Percentiles rank a stretch among this genome's conserved stretches.
These are phyloP conservation scores for Gaultheria prostrata DNA, from an alignment of 148 eudicot species.

Conservation along the genomic window DNA sequence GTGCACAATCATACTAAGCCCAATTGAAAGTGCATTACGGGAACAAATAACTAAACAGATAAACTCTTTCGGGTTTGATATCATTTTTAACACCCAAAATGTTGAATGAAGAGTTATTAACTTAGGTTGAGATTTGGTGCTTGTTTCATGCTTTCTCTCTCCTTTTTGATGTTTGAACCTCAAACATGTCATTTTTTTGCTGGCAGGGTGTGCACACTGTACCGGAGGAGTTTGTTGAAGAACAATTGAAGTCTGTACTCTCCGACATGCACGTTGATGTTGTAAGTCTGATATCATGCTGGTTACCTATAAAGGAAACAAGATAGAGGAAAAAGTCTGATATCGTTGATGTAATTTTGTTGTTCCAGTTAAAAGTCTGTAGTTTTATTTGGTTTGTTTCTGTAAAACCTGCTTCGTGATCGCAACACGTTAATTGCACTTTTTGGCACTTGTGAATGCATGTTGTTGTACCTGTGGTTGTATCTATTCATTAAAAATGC, in stretches of 20 bases:
- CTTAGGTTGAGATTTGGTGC: too few relatives aligned
- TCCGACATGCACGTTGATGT: conserved; percentile 88
- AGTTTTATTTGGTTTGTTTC: not conserved
- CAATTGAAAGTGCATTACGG: too few relatives aligned
- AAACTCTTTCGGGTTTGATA: too few relatives aligned
- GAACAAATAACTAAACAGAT: too few relatives aligned
- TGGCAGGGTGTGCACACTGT: conserved; percentile 65
- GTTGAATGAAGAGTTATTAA: too few relatives aligned
- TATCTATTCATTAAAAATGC: not conserved
- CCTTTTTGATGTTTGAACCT: not conserved
- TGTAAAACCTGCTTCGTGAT: not conserved
- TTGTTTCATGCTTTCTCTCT: too few relatives aligned
- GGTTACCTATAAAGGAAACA: too few relatives aligned
- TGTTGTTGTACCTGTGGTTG: not conserved
- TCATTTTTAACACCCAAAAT: too few relatives aligned
- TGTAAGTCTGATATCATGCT: conserved; percentile 40
- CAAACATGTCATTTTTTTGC: not conserved
- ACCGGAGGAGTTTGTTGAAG: conserved; percentile 57
- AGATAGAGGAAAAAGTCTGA: conserved; percentile 18
- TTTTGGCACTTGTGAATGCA: not conserved
- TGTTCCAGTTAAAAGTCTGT: not conserved
- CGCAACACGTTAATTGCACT: not conserved
- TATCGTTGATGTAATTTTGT: not conserved
- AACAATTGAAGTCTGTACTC: conserved; percentile 69
- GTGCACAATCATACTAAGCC: too few relatives aligned